Evolutionary conservation across 1,284 basidiomycete genomes (phyloP).

Genomic region (Trichosporon ovoides): DNA sequence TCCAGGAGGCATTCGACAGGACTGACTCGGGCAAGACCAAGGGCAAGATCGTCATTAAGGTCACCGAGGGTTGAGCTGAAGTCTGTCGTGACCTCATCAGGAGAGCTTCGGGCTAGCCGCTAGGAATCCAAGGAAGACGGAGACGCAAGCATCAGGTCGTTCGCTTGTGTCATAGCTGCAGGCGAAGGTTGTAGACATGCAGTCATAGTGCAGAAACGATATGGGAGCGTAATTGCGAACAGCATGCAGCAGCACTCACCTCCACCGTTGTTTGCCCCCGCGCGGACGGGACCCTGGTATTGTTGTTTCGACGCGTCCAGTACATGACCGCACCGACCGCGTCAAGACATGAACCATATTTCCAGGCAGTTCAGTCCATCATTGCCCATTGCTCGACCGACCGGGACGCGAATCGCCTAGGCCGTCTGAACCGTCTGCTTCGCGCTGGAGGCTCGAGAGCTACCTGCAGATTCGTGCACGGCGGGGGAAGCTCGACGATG

Average conservation of each 20-base stretch:
- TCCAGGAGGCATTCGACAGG: slow-evolving; percentile 13
- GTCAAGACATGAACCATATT: neutral
- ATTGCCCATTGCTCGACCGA: no score
- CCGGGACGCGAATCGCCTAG: no score
- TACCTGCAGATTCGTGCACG: no score
- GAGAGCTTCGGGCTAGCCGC: no score
- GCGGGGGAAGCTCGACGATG: neutral
- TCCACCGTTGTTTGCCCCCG: slow-evolving; percentile 2
- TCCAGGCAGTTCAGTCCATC: no score
- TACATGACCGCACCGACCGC: neutral
- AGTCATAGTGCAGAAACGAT: no score
- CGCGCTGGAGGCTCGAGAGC: no score
- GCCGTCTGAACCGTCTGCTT: no score
- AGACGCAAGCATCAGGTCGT: neutral
- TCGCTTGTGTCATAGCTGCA: neutral
- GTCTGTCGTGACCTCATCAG: neutral
- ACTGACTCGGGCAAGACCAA: slow-evolving; percentile 10
- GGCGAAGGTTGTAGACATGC: no score
- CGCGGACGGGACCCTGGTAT: neutral
- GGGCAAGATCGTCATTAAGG: slow-evolving; percentile 19
- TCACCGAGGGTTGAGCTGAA: neutral
- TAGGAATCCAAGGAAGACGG: neutral
- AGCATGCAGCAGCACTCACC: neutral
- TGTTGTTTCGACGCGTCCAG: neutral
- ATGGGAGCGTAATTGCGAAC: no score